These are phyloP conservation scores for Zoysia japonica DNA, from an alignment of 176 grass and related monocot genomes.

Conservation along the genomic window DNA sequence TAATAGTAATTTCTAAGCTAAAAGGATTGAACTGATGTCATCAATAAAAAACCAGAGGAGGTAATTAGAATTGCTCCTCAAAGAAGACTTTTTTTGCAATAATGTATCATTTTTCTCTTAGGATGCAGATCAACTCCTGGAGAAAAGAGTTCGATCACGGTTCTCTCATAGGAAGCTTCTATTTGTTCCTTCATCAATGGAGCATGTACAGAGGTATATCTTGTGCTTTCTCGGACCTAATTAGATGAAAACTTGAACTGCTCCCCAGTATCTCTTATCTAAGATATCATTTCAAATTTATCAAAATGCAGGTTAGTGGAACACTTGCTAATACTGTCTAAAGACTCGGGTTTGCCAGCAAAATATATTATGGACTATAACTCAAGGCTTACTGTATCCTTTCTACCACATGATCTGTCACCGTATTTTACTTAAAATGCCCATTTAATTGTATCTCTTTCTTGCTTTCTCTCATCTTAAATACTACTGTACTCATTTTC, in stretches of 20 bases:
- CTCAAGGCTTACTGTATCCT: conserved; percentile 72
- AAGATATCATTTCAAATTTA: conserved; percentile 26
- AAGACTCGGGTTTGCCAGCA: conserved; percentile 50
- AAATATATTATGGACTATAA: conserved; percentile 74
- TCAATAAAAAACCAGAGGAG: background rate
- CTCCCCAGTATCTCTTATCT: conserved; percentile 23
- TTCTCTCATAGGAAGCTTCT: conserved; percentile 88
- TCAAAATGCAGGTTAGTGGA: conserved; percentile 70
- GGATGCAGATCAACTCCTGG: conserved; percentile 91
- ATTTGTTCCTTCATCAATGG: conserved; percentile 77
- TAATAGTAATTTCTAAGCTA: background rate
- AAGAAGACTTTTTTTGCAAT: background rate
- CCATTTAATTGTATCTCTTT: conserved; percentile 3
- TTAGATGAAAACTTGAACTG: conserved; percentile 22
- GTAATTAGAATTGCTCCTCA: background rate
- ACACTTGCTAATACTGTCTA: conserved; percentile 58
- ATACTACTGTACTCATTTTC: background rate
- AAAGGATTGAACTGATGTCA: no score
- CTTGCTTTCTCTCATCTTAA: background rate
- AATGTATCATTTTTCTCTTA: conserved; percentile 32
- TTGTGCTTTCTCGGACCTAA: conserved; percentile 12
- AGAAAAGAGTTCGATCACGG: conserved; percentile 94
- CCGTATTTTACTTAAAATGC: conserved; percentile 3
- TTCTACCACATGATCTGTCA: conserved; percentile 22
- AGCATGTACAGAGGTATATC: conserved; percentile 55